These are phyloP conservation scores for Rhizopogon salebrosus DNA, from an alignment of 768 basidiomycete genomes.

Conservation along the genomic window DNA sequence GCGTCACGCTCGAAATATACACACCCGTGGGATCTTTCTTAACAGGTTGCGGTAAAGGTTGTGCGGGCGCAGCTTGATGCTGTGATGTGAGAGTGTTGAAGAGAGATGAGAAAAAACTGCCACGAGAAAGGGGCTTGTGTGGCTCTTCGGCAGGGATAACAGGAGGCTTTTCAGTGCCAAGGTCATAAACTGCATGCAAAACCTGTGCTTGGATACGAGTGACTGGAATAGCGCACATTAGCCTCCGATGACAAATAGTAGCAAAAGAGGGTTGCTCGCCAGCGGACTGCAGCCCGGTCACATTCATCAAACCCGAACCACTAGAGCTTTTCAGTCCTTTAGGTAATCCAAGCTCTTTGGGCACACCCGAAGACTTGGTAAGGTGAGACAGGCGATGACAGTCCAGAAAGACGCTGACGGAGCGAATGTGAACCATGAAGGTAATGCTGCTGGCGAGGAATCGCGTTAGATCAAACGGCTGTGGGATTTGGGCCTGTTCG, in stretches of 20 bases:
- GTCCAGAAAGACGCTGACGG: slow-evolving; percentile 81
- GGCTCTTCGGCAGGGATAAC: slow-evolving; percentile 25
- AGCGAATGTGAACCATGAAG: slow-evolving; percentile 78
- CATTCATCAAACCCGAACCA: slow-evolving; percentile 59
- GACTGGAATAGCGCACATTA: slow-evolving; percentile 32
- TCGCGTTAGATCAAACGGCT: slow-evolving; percentile 80
- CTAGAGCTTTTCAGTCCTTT: slow-evolving; percentile 53
- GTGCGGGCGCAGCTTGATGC: neutral
- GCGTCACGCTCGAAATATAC: slow-evolving; percentile 20
- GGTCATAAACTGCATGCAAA: slow-evolving; percentile 72
- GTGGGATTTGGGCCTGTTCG: slow-evolving; percentile 74
- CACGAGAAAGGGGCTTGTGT: slow-evolving; percentile 23
- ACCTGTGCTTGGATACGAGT: slow-evolving; percentile 77
- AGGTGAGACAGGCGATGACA: slow-evolving; percentile 65
- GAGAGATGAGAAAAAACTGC: slow-evolving; percentile 43
- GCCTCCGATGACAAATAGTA: neutral
- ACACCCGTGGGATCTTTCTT: slow-evolving; percentile 21
- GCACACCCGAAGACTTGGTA: slow-evolving; percentile 53
- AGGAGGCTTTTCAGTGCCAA: slow-evolving; percentile 55
- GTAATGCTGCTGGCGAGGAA: slow-evolving; percentile 90
- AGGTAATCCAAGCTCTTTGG: slow-evolving; percentile 48
- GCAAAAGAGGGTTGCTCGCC: slow-evolving; percentile 35
- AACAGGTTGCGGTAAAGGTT: slow-evolving; percentile 4
- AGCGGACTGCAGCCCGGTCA: slow-evolving; percentile 57
- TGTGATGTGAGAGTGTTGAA: slow-evolving; percentile 21